phyloP scores from a whole-genome alignment of 2,329 filamentous ascomycete species.

The Eurotiales sp. region DNA sequence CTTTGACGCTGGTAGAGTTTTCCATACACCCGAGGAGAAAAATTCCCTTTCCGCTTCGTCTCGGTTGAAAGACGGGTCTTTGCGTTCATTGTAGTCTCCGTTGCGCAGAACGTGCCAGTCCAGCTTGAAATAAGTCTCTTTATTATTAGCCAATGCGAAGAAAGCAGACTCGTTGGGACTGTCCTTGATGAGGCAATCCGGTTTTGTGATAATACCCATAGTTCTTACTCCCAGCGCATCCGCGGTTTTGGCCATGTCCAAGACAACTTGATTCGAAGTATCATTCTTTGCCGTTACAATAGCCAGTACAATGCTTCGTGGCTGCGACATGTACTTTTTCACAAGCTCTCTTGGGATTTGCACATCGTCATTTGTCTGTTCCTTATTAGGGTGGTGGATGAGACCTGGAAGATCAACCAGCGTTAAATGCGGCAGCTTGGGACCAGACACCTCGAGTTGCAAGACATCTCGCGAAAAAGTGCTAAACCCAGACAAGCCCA shows the following conservation, averaged over 20 bases:
- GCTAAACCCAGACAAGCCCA: conserved; percentile 44
- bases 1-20: conserved; percentile 12
- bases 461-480: conserved; percentile 14
- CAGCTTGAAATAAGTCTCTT: conserved; percentile 20
- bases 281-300: conserved; percentile 15
- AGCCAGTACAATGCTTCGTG: conserved; percentile 13
- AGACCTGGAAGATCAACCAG: conserved; percentile 15
- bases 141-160: conserved; percentile 29
- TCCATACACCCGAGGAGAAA: conserved; percentile 19
- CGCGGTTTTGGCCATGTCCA: conserved; percentile 9
- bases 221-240: conserved; percentile 12
- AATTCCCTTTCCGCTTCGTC: conserved; percentile 17
- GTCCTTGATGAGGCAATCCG: conserved; percentile 30
- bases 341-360: conserved; percentile 8
- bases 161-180: conserved; percentile 23
- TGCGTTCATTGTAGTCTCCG: conserved; percentile 22
- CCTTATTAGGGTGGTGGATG: conserved; percentile 14
- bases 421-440: conserved; percentile 12
- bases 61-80: conserved; percentile 18
- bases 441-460: conserved; percentile 11
- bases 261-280: conserved; percentile 12
- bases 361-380: conserved; percentile 18
- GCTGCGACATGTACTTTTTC: conserved; percentile 12
- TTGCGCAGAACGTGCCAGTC: conserved; percentile 40
- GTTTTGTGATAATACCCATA: conserved; percentile 19